Evolutionary conservation across 108 stramenopile species (phyloP).

Genomic region (Nannochloropsis salina): DNA sequence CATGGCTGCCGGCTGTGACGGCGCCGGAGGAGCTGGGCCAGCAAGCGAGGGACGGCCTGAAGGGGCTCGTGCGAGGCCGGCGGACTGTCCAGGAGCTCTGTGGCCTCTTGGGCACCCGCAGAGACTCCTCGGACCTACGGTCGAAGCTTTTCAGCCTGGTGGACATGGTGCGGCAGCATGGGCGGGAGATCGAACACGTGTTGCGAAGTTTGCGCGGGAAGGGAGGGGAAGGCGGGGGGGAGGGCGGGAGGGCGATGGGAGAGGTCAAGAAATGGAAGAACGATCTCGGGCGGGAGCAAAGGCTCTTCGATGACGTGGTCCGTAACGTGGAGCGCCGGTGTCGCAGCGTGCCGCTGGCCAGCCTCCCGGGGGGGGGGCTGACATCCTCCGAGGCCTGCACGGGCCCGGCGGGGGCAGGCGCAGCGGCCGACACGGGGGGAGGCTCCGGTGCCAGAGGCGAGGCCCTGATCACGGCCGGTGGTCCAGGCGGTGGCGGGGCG

Average conservation of each 20-base stretch:
- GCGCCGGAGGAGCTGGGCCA: not conserved
- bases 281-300: not conserved
- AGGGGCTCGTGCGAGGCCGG: not conserved
- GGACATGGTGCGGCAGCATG: not conserved
- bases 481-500: not conserved
- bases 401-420: not conserved
- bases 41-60: not conserved
- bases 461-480: too few relatives aligned
- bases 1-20: conserved; percentile 1
- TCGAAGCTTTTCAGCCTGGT: not conserved
- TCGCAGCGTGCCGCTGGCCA: not conserved
- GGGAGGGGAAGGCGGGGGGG: not conserved
- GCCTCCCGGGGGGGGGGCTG: not conserved
- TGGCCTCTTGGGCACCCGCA: not conserved
- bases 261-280: not conserved
- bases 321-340: not conserved
- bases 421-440: not conserved
- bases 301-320: not conserved
- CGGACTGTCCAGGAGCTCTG: conserved; percentile 5
- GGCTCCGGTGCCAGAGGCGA: not conserved
- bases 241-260: not conserved
- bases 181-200: not conserved
- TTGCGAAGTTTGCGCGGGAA: not conserved
- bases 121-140: not conserved
- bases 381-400: not conserved